A percentile compares a stretch with the other conserved stretches of the same genome.
Evolutionary conservation across 2,329 filamentous ascomycete genomes (phyloP).

Genomic region (Aspergillus pseudotamarii): DNA sequence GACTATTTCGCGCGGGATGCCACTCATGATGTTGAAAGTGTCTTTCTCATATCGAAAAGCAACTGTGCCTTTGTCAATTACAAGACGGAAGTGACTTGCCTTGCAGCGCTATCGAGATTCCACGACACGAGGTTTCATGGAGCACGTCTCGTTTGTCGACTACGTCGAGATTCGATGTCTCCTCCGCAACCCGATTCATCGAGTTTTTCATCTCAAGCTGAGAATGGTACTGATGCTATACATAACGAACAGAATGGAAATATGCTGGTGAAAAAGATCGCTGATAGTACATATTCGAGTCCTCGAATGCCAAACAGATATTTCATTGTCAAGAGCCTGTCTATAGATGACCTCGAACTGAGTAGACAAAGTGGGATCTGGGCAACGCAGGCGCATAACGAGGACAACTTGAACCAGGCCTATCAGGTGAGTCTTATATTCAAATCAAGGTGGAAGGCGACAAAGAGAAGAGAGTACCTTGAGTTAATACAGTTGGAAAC

Average conservation of each 20-base stretch:
- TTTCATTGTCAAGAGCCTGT: conserved; percentile 92
- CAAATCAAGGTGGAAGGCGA: neutral
- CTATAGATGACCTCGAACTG: conserved; percentile 83
- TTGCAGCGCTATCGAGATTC: conserved; percentile 76
- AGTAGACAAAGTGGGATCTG: conserved; percentile 87
- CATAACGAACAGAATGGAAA: neutral
- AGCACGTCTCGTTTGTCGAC: conserved; percentile 79
- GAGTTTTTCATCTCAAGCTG: conserved; percentile 43
- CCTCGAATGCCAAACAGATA: conserved; percentile 69
- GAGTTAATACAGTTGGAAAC: neutral
- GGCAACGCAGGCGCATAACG: conserved; percentile 94
- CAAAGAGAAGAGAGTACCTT: neutral
- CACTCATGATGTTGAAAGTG: conserved; percentile 74
- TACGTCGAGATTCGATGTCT: conserved; percentile 62
- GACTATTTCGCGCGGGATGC: conserved; percentile 85
- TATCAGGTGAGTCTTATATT: conserved; percentile 64
- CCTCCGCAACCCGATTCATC: conserved; percentile 30
- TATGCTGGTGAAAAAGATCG: neutral
- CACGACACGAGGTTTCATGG: conserved; percentile 90
- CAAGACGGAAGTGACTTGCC: conserved; percentile 74
- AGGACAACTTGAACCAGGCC: conserved; percentile 77
- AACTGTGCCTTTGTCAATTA: conserved; percentile 98
- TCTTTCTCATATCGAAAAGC: conserved; percentile 94
- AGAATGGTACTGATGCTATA: conserved; percentile 17
- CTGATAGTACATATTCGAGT: conserved; percentile 8